Conservation (phyloP, 352 stramenopile species). For the Lagenidium giganteum region DNA sequence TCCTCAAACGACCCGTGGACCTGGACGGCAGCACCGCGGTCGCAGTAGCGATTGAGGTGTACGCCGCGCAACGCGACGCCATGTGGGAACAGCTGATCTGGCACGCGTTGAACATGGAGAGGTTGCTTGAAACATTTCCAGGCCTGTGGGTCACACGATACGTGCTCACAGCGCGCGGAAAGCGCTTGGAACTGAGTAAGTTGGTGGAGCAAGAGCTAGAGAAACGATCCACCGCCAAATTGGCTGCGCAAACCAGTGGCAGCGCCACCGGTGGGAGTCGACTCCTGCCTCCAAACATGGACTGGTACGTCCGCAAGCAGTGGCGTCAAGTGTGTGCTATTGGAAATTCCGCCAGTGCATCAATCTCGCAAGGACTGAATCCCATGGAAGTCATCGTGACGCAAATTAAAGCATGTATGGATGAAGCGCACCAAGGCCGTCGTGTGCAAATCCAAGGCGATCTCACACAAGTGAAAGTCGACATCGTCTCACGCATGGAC, state of each 20-base stretch:
- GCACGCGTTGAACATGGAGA: conserved; percentile 3
- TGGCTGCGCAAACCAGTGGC: too few relatives aligned
- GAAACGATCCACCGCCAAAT: too few relatives aligned
- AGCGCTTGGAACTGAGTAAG: background rate
- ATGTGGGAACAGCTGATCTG: conserved; percentile 7
- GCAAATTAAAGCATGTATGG: too few relatives aligned
- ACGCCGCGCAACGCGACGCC: background rate
- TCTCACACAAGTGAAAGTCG: too few relatives aligned
- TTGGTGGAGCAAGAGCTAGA: background rate
- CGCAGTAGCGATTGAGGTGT: background rate
- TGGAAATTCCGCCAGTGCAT: conserved; percentile 10
- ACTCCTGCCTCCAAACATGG: conserved; percentile 14
- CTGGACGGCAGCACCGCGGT: background rate
- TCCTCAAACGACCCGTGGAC: too few relatives aligned
- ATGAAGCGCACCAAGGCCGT: too few relatives aligned
- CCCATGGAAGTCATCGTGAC: conserved; percentile 10
- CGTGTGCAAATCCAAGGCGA: too few relatives aligned
- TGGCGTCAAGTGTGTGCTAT: conserved; percentile 13
- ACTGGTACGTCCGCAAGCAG: conserved; percentile 17
- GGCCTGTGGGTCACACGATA: conserved; percentile 4
- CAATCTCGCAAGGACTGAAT: conserved; percentile 9
- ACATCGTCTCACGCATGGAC: too few relatives aligned
- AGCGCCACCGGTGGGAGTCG: too few relatives aligned
- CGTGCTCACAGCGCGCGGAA: background rate
- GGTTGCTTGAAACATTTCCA: conserved; percentile 1